Evolutionary conservation across 352 stramenopile species (phyloP).

Genomic region (Phytophthora litchii): DNA sequence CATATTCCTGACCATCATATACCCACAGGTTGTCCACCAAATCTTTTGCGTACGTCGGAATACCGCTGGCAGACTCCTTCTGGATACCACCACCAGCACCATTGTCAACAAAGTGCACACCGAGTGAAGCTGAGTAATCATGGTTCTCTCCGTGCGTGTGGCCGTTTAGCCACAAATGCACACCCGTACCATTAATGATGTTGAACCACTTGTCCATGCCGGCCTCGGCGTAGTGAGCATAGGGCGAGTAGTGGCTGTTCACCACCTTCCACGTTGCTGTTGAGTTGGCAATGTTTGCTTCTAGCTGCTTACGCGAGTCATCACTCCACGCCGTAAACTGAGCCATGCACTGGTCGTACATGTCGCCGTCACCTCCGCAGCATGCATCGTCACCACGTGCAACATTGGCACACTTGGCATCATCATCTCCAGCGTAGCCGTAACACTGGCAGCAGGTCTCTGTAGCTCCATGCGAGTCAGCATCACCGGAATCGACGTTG

Average conservation of each 20-base stretch:
- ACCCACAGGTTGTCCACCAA: slow-evolving; percentile 68
- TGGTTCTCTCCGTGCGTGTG: slow-evolving; percentile 72
- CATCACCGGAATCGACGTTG: slow-evolving; percentile 59
- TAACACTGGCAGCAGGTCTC: slow-evolving; percentile 67
- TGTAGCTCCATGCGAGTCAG: slow-evolving; percentile 46
- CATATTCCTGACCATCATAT: slow-evolving; percentile 61
- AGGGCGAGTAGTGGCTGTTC: slow-evolving; percentile 64
- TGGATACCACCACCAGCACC: slow-evolving; percentile 71
- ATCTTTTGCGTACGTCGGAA: slow-evolving; percentile 54
- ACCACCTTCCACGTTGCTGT: slow-evolving; percentile 67
- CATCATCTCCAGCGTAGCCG: slow-evolving; percentile 46
- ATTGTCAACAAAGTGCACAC: slow-evolving; percentile 76
- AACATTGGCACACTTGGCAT: slow-evolving; percentile 44
- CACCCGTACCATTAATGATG: slow-evolving; percentile 37
- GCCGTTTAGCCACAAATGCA: slow-evolving; percentile 49
- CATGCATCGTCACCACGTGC: slow-evolving; percentile 44
- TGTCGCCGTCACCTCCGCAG: slow-evolving; percentile 37
- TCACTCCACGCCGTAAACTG: slow-evolving; percentile 48
- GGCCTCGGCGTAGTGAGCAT: slow-evolving; percentile 43
- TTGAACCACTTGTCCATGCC: slow-evolving; percentile 50
- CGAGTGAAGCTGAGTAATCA: slow-evolving; percentile 52
- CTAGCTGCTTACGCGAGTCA: slow-evolving; percentile 46
- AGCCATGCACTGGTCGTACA: slow-evolving; percentile 46
- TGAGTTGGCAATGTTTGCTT: slow-evolving; percentile 46
- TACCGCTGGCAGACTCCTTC: slow-evolving; percentile 66